Evolutionary conservation across 805 yeast species (phyloP).

Genomic region (Zygotorulaspora chibaensis): DNA sequence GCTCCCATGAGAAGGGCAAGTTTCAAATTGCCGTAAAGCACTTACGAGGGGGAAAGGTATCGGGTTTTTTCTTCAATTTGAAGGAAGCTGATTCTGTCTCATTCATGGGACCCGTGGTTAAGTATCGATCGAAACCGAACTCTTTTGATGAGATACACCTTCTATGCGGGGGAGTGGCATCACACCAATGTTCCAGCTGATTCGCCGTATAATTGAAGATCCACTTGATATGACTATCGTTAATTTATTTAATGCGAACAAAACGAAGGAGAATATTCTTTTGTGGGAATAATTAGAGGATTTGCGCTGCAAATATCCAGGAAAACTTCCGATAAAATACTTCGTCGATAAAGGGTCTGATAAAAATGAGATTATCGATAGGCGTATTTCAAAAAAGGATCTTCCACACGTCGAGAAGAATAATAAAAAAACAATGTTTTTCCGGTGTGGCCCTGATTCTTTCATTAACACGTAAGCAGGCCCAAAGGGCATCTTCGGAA

Average conservation of each 20-base stretch:
- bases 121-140: constrained; percentile 54
- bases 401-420: neutral
- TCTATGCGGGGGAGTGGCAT: constrained; percentile 89
- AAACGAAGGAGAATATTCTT: constrained; percentile 70
- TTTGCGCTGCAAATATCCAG: constrained; percentile 60
- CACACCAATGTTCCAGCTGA: constrained; percentile 82
- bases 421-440: constrained; percentile 1
- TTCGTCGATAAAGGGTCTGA: constrained; percentile 56
- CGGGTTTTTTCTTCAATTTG: constrained; percentile 60
- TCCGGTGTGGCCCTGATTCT: constrained; percentile 1
- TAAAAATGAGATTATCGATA: neutral
- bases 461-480: constrained; percentile 1
- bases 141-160: constrained; percentile 60
- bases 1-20: constrained; percentile 64
- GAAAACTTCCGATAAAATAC: constrained; percentile 65
- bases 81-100: constrained; percentile 60
- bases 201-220: constrained; percentile 63
- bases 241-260: constrained; percentile 64
- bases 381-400: constrained; percentile 1
- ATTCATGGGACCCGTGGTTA: constrained; percentile 78
- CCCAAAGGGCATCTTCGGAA: constrained; percentile 1
- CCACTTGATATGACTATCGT: constrained; percentile 62
- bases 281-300: constrained; percentile 70
- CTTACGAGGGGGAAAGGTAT: constrained; percentile 65
- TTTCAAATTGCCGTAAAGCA: constrained; percentile 76